Conservation (phyloP, 2,329 filamentous ascomycete species). For the Shiraia sp. region DNA sequence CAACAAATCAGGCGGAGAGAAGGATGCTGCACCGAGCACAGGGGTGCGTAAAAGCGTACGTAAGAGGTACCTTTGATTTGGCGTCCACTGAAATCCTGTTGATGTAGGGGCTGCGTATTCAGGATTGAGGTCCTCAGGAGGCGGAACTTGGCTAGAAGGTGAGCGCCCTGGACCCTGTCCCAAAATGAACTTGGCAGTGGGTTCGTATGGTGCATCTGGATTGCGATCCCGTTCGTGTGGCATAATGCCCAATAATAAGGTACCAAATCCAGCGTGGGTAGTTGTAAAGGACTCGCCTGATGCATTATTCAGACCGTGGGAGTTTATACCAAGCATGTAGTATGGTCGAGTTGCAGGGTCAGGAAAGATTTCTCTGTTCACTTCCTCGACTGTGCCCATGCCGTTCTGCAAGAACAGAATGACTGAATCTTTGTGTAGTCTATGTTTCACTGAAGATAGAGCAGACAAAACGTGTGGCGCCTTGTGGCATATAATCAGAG, state of each 20-base stretch:
- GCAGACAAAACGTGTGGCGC: constrained; percentile 69
- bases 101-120: constrained; percentile 16
- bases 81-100: constrained; percentile 39
- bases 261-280: constrained; percentile 62
- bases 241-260: constrained; percentile 59
- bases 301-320: constrained; percentile 58
- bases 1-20: constrained; percentile 65
- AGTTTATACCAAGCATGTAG: constrained; percentile 73
- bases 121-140: constrained; percentile 18
- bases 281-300: constrained; percentile 55
- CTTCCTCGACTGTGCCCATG: constrained; percentile 78
- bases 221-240: constrained; percentile 44
- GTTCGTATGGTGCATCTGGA: constrained; percentile 27
- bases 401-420: constrained; percentile 80
- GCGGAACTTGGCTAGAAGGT: constrained; percentile 1
- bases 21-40: constrained; percentile 62
- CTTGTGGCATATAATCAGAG: constrained; percentile 80
- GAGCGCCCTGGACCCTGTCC: not conserved
- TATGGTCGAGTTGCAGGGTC: constrained; percentile 68
- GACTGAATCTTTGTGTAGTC: constrained; percentile 69
- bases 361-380: constrained; percentile 72
- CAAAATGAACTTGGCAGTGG: constrained; percentile 17
- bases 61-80: constrained; percentile 63
- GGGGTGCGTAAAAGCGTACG: constrained; percentile 66
- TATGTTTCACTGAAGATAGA: constrained; percentile 66